Base-by-base conservation (phyloP, 371 early-diverging fungal genomes). In the Enterocytospora artemiae region DNA sequence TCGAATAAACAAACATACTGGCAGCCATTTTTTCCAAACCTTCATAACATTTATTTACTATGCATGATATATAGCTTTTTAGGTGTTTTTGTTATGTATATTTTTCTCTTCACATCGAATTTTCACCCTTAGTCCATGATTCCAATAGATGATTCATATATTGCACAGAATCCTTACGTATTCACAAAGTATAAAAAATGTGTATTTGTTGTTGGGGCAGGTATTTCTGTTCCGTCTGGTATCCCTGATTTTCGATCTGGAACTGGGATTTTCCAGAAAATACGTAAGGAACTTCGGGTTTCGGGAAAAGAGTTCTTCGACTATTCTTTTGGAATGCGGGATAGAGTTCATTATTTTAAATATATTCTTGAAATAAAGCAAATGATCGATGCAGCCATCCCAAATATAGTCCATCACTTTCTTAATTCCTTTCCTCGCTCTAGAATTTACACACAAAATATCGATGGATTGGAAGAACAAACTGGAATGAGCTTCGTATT, bases 191-290 rank as follows among this genome's bases (percentile, higher is more conserved):
- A 55, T 20, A 85, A 83, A 68, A 82, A 85, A 59, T 82, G 83
- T n/a, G 80, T 88, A 3, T 83, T 89, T 20, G 82, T 91, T 22
- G 85, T 87, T 16, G 91, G 92, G 3, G 92, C 92, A 27, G 92
- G 92, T 31, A 88, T 91, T 57, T 88, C 89, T 24, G 92, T 91
- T 0, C 86, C 89, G 0, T 88, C 89, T 59, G 95, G 96, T 24
- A 95, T 96, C 33, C 93, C 97, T 0, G 96, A 95, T 69, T 96
- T 95, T 64, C 82, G 96, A 43, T 93, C 94, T 7, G 84, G 87
- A 43, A 85, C 84, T 22, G 96, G 96, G n/a, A 87, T 96, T 32
- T 96, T 95, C 63, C 57, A 72, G n/a, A 72, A 89, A 25, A 88
- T 94, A 45, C 89, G 90, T 70, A 76, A 80, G 53, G 79, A 84